A percentile compares a stretch with the other conserved stretches of the same genome.
Conservation (phyloP, 2,329 filamentous ascomycete species). For the Scytalidium sp. region DNA sequence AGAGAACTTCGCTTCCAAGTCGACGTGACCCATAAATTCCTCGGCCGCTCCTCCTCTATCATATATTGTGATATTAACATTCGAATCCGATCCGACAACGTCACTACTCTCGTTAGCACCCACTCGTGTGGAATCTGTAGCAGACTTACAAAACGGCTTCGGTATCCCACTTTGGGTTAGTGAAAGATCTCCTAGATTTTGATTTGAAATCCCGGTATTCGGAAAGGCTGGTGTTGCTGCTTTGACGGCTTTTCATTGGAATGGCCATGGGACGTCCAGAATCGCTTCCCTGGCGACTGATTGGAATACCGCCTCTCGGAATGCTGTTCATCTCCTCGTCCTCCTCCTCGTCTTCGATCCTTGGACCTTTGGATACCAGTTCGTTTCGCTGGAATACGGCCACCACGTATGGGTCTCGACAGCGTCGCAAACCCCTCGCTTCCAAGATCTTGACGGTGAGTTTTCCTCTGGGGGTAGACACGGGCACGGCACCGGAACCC, state of each 20-base stretch:
- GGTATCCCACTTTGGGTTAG: slow-evolving; percentile 92
- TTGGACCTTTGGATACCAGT: slow-evolving; percentile 85
- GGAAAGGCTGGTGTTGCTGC: slow-evolving; percentile 84
- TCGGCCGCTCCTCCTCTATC: slow-evolving; percentile 78
- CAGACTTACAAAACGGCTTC: slow-evolving; percentile 85
- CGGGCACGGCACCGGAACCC: slow-evolving; percentile 50
- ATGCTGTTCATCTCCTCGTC: slow-evolving; percentile 55
- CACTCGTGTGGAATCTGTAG: background rate
- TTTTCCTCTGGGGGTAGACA: slow-evolving; percentile 77
- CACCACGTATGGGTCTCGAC: slow-evolving; percentile 89
- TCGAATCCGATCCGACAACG: slow-evolving; percentile 85
- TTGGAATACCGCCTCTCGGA: slow-evolving; percentile 53
- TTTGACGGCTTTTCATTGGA: slow-evolving; percentile 94
- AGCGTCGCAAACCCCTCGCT: slow-evolving; percentile 76
- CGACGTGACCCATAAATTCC: slow-evolving; percentile 86
- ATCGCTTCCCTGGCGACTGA: slow-evolving; percentile 73
- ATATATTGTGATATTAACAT: slow-evolving; percentile 92
- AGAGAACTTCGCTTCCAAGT: slow-evolving; percentile 68
- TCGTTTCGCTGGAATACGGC: slow-evolving; percentile 97
- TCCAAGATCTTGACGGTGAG: slow-evolving; percentile 86
- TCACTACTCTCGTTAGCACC: slow-evolving; percentile 57
- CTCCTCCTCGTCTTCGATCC: slow-evolving; percentile 57
- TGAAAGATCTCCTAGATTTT: slow-evolving; percentile 61
- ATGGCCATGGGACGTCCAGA: slow-evolving; percentile 83
- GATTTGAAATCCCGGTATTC: slow-evolving; percentile 57